A percentile compares a stretch with the other conserved stretches of the same genome.
phyloP scores from a whole-genome alignment of 208 protist genomes.

The Wallacemonas rigidus region DNA sequence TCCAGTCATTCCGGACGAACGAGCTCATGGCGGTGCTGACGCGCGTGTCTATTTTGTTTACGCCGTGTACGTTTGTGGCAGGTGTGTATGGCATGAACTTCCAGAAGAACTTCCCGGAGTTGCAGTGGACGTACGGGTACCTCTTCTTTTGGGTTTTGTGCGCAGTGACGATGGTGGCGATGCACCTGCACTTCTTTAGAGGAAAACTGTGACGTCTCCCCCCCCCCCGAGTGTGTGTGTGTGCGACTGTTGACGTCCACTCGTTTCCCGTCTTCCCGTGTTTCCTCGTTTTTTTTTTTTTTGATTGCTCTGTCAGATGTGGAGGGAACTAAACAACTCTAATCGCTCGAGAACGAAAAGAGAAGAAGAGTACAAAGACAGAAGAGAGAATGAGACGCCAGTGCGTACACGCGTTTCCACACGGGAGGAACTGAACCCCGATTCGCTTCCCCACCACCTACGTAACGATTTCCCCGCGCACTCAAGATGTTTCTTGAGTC shows the following conservation, averaged over 20 bases:
- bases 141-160: conserved; percentile 71
- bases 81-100: conserved; percentile 94
- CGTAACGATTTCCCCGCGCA: no score
- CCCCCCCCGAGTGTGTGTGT: background rate
- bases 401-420: no score
- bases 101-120: conserved; percentile 68
- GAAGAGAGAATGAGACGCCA: no score
- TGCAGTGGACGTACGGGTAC: conserved; percentile 75
- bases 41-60: conserved; percentile 84
- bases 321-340: no score
- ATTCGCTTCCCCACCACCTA: no score
- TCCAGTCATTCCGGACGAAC: conserved; percentile 83
- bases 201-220: background rate
- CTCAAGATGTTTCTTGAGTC: no score
- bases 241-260: no score
- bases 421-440: no score
- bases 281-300: conserved; percentile 21
- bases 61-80: conserved; percentile 84
- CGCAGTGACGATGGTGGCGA: conserved; percentile 46
- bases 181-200: conserved; percentile 61
- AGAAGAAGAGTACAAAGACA: no score
- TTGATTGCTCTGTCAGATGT: conserved; percentile 11
- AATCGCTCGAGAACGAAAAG: no score
- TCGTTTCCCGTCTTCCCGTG: background rate
- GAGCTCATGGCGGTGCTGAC: conserved; percentile 92